Evolutionary conservation across 371 early-diverging fungal species (phyloP).

Genomic region (Lichtheimia hyalospora): DNA sequence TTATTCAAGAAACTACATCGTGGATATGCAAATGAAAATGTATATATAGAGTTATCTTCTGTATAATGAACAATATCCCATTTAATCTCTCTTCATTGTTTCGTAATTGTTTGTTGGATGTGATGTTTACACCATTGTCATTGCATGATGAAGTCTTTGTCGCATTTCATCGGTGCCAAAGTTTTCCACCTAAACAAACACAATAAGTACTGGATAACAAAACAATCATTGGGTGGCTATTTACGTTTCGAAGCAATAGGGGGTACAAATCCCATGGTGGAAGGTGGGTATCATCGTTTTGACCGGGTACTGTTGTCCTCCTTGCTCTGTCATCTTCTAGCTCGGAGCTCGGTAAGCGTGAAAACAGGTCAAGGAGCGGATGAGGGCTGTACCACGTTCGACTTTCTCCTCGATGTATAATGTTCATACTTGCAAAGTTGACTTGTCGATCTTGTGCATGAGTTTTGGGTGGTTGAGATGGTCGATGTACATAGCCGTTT

Average conservation of each 20-base stretch:
- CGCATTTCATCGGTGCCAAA: slow-evolving; percentile 50
- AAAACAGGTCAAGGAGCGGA: slow-evolving; percentile 14
- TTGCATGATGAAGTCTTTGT: slow-evolving; percentile 27
- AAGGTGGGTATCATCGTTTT: slow-evolving; percentile 7
- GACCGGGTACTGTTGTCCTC: slow-evolving; percentile 12
- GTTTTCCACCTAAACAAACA: slow-evolving; percentile 37
- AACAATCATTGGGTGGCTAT: slow-evolving; percentile 1
- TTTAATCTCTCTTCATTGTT: too few relatives aligned
- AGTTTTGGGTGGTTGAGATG: slow-evolving; percentile 8
- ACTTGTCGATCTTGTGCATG: slow-evolving; percentile 17
- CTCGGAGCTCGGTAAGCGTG: slow-evolving; percentile 6
- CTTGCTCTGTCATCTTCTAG: slow-evolving; percentile 4
- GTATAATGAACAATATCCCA: too few relatives aligned
- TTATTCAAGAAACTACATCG: too few relatives aligned
- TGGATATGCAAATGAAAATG: too few relatives aligned
- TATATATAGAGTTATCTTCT: too few relatives aligned
- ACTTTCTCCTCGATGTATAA: slow-evolving; percentile 7
- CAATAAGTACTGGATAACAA: neutral
- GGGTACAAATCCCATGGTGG: slow-evolving; percentile 49
- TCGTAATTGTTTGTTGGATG: neutral
- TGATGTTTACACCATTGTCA: slow-evolving; percentile 11
- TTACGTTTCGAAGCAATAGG: slow-evolving; percentile 38
- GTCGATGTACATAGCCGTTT: slow-evolving; percentile 34
- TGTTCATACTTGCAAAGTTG: slow-evolving; percentile 26
- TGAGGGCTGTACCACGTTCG: slow-evolving; percentile 13